These are phyloP conservation scores for Lachancea mirantina DNA, from an alignment of 805 yeast species.

Conservation along the genomic window DNA sequence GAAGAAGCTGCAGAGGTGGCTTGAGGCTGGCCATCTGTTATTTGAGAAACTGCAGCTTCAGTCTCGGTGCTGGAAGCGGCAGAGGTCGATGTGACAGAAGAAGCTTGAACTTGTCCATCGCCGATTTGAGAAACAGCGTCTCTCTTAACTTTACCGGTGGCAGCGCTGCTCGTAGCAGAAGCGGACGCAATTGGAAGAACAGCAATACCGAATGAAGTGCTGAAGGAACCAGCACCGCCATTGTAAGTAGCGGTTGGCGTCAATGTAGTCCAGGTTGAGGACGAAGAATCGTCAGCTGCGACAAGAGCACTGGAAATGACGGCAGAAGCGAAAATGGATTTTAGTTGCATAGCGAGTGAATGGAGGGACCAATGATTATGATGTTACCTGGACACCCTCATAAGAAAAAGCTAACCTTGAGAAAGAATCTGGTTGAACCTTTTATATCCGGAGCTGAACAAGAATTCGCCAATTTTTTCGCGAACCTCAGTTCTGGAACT, in stretches of 20 bases:
- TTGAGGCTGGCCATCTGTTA: conserved; percentile 34
- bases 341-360: conserved; percentile 21
- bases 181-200: conserved; percentile 43
- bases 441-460: too few relatives aligned
- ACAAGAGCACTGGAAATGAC: conserved; percentile 13
- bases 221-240: conserved; percentile 52
- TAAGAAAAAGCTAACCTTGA: not conserved
- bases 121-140: conserved; percentile 48
- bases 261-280: conserved; percentile 54
- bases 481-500: too few relatives aligned
- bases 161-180: conserved; percentile 31
- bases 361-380: too few relatives aligned
- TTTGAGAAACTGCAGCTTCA: conserved; percentile 32
- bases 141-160: conserved; percentile 35
- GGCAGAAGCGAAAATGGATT: conserved; percentile 16
- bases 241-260: conserved; percentile 53
- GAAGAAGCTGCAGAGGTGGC: conserved; percentile 26
- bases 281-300: conserved; percentile 15
- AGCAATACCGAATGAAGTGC: conserved; percentile 60
- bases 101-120: conserved; percentile 56
- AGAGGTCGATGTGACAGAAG: conserved; percentile 35
- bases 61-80: conserved; percentile 29
- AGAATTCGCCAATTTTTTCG: too few relatives aligned
- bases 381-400: too few relatives aligned
- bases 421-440: too few relatives aligned